Percentiles rank a stretch among this genome's conserved stretches.
These are phyloP conservation scores for Xylaria sp. DNA, from an alignment of 2,329 filamentous ascomycete genomes.

Conservation along the genomic window DNA sequence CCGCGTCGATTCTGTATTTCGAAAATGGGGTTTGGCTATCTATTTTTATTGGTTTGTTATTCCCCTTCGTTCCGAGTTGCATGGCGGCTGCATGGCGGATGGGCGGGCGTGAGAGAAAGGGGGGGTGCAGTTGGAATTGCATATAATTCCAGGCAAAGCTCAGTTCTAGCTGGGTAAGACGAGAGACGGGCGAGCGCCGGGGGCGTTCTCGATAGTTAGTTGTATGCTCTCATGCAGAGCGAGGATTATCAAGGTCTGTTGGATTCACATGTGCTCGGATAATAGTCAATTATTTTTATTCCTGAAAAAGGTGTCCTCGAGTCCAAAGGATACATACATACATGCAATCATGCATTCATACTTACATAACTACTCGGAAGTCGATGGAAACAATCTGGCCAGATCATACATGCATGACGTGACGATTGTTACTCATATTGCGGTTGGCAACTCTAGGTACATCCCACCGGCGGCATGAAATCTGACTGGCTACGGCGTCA, in stretches of 20 bases:
- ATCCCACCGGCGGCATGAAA: constrained; percentile 7
- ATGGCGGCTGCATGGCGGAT: constrained; percentile 34
- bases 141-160: constrained; percentile 14
- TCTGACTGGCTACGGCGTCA: constrained; percentile 14
- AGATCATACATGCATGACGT: constrained; percentile 17
- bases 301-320: neutral
- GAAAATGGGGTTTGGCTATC: constrained; percentile 28
- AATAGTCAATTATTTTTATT: neutral
- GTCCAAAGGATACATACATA: neutral
- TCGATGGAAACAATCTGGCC: constrained; percentile 8
- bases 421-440: constrained; percentile 2
- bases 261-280: constrained; percentile 12
- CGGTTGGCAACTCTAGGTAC: constrained; percentile 1
- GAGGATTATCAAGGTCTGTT: constrained; percentile 26
- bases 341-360: neutral
- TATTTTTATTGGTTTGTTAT: constrained; percentile 30
- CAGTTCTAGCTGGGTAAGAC: neutral
- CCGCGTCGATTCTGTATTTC: constrained; percentile 28
- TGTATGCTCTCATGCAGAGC: constrained; percentile 15
- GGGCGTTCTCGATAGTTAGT: constrained; percentile 13
- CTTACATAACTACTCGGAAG: neutral
- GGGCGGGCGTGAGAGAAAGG: constrained; percentile 16
- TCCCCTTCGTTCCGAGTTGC: constrained; percentile 32
- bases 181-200: neutral
- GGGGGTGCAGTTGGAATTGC: constrained; percentile 19